Evolutionary conservation across 2,329 filamentous ascomycete genomes (phyloP), one percentile per base, ranked within the genome.

Genomic region (Arthroderma uncinatum): DNA sequence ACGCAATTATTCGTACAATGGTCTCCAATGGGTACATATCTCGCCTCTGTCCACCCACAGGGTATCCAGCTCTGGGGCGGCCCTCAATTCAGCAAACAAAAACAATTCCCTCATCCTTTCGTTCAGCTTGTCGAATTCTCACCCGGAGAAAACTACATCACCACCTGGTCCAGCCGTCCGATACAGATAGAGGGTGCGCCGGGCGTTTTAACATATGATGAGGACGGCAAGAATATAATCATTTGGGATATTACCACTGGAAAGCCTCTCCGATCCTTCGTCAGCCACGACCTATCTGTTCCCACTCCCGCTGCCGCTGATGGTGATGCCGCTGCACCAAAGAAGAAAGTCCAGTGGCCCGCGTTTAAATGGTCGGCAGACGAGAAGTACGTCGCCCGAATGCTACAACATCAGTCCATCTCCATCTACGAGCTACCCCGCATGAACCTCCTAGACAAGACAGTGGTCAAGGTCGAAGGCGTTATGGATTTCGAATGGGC

Each of bases 321-420:
- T 57, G 78, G 78, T 37, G 82, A 84, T 37, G 82, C 82, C 60
- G 78, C 82, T 60, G 39, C 54, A 16, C 81, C 82, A 62, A 94
- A 95, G 79, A 89, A 90, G 73, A 96, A 96, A 81, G 84, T 94
- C 65, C 88, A 93, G 69, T 98, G 93, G 93, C 93, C 93, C 23
- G 91, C 92, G 1, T 98, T 98, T 83, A 98, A 98, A 78, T 98
- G 93, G 93, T 97, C 93, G 30, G 79, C 93, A 2, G 93, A 98
- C 69, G 90, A 96, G 75, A 93, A 94, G 73, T 98, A 95, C 71
- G 91, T 97, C 61, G 93, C 93, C 21, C 85, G 93, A 61, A 84
- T 97, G 78, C 89, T 84, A 61, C 90, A 89, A 63, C 87, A 87
- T 63, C 83, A 90, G 64, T 89, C 88, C 57, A 95, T 98, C 68